A percentile compares a stretch with the other conserved stretches of the same genome.
phyloP scores from a whole-genome alignment of 352 stramenopile genomes.

The Phytophthora lateralis region DNA sequence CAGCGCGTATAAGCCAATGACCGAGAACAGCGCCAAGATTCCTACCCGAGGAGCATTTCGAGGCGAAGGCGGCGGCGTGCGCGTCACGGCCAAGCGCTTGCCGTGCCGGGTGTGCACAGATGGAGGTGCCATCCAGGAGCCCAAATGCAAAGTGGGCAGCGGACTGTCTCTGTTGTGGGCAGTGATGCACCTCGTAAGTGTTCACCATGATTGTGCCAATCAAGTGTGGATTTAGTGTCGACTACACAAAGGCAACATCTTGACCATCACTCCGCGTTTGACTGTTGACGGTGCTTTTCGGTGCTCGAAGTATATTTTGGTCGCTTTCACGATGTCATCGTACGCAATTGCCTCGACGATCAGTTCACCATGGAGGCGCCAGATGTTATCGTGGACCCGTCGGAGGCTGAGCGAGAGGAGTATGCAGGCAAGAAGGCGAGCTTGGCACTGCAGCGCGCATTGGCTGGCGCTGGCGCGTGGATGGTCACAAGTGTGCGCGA shows the following conservation, averaged over 20 bases:
- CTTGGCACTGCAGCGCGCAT: constrained; percentile 24
- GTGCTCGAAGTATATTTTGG: neutral
- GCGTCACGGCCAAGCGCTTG: constrained; percentile 5
- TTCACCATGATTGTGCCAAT: neutral
- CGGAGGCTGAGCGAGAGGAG: constrained; percentile 9
- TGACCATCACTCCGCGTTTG: constrained; percentile 19
- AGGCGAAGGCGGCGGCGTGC: constrained; percentile 21
- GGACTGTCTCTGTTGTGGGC: constrained; percentile 14
- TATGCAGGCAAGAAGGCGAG: constrained; percentile 16
- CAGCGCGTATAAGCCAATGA: constrained; percentile 32
- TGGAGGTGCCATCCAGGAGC: constrained; percentile 22
- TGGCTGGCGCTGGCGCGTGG: constrained; percentile 18
- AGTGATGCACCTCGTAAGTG: constrained; percentile 4
- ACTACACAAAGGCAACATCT: constrained; percentile 22
- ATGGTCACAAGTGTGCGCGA: constrained; percentile 27
- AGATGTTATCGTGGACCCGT: constrained; percentile 7
- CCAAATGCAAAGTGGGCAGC: constrained; percentile 22
- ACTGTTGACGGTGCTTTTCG: neutral
- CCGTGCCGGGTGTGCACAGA: neutral
- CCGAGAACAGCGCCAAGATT: constrained; percentile 30
- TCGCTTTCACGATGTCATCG: neutral
- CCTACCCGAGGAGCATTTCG: constrained; percentile 23
- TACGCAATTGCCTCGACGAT: neutral
- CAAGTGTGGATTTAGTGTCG: constrained; percentile 11
- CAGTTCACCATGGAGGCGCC: constrained; percentile 17